phyloP scores from a whole-genome alignment of 2,329 filamentous ascomycete genomes.

The Cladophialophora exuberans region DNA sequence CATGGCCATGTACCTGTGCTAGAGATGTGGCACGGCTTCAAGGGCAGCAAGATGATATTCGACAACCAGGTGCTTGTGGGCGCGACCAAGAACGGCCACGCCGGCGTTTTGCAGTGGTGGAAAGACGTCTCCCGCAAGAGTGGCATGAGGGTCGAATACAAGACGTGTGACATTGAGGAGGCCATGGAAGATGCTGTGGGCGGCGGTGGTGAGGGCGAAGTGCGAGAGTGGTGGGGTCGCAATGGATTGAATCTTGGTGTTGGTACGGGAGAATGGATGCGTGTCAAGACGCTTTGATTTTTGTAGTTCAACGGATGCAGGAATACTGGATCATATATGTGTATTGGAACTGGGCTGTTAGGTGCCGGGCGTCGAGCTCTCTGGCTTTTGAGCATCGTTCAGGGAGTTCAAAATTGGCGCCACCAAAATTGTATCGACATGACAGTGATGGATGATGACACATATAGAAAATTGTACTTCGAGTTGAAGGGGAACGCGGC shows the following conservation, averaged over 20 bases:
- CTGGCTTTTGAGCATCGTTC: too few species aligned
- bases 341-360: too few species aligned
- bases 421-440: too few species aligned
- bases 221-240: slow-evolving; percentile 83
- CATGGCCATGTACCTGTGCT: slow-evolving; percentile 84
- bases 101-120: slow-evolving; percentile 91
- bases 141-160: slow-evolving; percentile 81
- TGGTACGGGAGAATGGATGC: slow-evolving; percentile 88
- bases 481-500: too few species aligned
- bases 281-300: slow-evolving; percentile 69
- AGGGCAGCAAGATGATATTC: slow-evolving; percentile 77
- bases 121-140: slow-evolving; percentile 53
- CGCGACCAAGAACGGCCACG: slow-evolving; percentile 83
- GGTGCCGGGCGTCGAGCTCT: too few species aligned
- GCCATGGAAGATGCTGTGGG: slow-evolving; percentile 84
- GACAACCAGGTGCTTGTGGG: slow-evolving; percentile 83
- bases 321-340: too few species aligned
- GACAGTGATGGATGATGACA: too few species aligned
- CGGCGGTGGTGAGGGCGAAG: slow-evolving; percentile 67
- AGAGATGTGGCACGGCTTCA: slow-evolving; percentile 76
- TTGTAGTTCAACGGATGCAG: too few species aligned
- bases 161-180: slow-evolving; percentile 94
- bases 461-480: too few species aligned
- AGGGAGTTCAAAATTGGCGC: too few species aligned
- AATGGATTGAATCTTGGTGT: slow-evolving; percentile 82